These are phyloP conservation scores for Fusarium austroafricanum DNA, from an alignment of 2,329 filamentous ascomycete species.

Conservation along the genomic window DNA sequence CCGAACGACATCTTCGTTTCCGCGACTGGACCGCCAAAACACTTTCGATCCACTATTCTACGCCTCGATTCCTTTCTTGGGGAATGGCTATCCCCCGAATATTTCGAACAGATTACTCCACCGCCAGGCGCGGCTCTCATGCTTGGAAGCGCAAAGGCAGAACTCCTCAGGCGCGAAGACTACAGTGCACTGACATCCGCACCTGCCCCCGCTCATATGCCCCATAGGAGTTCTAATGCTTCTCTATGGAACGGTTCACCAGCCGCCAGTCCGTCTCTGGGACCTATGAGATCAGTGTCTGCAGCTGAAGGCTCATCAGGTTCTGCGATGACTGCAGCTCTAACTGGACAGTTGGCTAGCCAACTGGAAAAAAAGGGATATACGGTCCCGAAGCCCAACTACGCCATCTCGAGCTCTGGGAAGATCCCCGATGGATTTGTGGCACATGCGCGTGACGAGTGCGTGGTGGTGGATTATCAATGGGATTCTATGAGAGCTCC, in stretches of 20 bases:
- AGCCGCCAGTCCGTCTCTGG: conserved; percentile 42
- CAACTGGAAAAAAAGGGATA: conserved; percentile 64
- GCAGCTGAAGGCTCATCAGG: conserved; percentile 45
- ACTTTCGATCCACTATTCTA: conserved; percentile 70
- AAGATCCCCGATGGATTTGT: conserved; percentile 90
- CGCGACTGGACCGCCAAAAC: conserved; percentile 46
- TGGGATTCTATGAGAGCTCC: conserved; percentile 92
- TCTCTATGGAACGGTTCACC: conserved; percentile 53
- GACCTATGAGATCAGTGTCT: conserved; percentile 31
- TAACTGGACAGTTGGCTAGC: conserved; percentile 48
- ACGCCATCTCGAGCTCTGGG: conserved; percentile 82
- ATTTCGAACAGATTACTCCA: conserved; percentile 91
- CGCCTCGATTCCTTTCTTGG: conserved; percentile 93
- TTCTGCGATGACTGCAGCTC: conserved; percentile 50
- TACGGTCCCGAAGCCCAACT: conserved; percentile 80
- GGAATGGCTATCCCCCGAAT: conserved; percentile 94
- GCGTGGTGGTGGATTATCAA: conserved; percentile 87
- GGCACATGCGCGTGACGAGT: conserved; percentile 88
- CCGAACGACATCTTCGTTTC: conserved; percentile 53
- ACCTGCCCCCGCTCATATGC: conserved; percentile 28
- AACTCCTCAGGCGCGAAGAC: conserved; percentile 82
- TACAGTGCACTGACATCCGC: conserved; percentile 60
- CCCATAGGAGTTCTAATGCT: conserved; percentile 40
- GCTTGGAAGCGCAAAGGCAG: conserved; percentile 88
- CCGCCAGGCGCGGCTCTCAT: conserved; percentile 89